Percentiles rank a stretch among this genome's conserved stretches.
These are phyloP conservation scores for Aspergillus eucalypticola DNA, from an alignment of 2,329 filamentous ascomycete species.

Conservation along the genomic window DNA sequence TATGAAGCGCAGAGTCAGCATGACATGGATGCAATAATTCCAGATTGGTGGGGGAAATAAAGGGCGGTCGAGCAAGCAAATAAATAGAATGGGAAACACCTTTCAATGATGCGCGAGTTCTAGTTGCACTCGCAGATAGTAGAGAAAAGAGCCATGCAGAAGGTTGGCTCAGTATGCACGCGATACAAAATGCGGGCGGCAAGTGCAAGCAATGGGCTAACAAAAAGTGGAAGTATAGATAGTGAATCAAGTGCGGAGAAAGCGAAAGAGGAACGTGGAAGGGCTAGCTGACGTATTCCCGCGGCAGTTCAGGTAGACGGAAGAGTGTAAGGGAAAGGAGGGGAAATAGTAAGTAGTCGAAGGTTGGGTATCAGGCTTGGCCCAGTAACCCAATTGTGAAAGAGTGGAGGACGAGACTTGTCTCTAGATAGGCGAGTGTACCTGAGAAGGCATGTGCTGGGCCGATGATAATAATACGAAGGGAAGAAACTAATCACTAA, in stretches of 20 bases:
- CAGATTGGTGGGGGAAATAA: not conserved
- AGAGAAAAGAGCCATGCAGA: constrained; percentile 32
- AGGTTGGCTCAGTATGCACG: constrained; percentile 24
- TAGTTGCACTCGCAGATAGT: constrained; percentile 24
- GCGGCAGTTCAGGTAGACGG: constrained; percentile 1
- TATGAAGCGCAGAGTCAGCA: constrained; percentile 13
- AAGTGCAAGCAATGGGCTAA: not conserved
- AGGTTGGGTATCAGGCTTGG: constrained; percentile 15
- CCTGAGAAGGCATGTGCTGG: constrained; percentile 15
- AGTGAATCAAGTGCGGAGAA: constrained; percentile 4
- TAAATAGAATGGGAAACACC: constrained; percentile 15
- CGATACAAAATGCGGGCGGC: constrained; percentile 29
- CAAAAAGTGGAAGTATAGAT: constrained; percentile 14
- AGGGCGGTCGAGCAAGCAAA: constrained; percentile 2
- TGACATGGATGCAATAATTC: not conserved
- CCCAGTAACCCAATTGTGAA: constrained; percentile 17
- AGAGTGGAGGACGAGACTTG: constrained; percentile 4
- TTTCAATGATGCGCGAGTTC: constrained; percentile 21
- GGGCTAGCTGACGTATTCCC: not conserved
- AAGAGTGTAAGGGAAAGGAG: not conserved
- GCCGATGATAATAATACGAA: constrained; percentile 4
- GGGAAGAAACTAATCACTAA: constrained; percentile 1
- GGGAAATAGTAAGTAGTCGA: not conserved
- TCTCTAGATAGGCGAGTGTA: constrained; percentile 6
- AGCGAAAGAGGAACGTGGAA: constrained; percentile 9